These are phyloP conservation scores for Rubia tinctorum DNA, from an alignment of 305 asterid species.

Conservation along the genomic window DNA sequence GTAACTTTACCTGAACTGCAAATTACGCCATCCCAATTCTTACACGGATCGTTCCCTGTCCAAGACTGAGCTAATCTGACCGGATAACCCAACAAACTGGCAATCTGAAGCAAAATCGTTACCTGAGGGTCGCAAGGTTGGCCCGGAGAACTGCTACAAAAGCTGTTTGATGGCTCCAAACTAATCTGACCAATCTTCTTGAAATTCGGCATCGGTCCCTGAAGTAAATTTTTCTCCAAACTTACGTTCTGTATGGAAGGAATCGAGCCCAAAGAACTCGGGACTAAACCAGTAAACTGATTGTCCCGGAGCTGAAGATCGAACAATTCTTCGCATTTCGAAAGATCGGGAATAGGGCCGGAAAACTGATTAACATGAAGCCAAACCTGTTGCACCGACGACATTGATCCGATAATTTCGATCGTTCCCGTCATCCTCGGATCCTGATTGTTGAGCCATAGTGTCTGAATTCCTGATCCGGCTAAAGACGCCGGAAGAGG, in stretches of 20 bases:
- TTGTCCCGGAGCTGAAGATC: constrained; percentile 73
- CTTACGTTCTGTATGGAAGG: constrained; percentile 35
- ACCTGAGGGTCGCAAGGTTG: constrained; percentile 79
- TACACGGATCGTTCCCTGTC: constrained; percentile 73
- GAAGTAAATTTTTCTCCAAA: constrained; percentile 63
- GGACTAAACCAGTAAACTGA: constrained; percentile 61
- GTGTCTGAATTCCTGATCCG: constrained; percentile 43
- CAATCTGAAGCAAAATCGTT: constrained; percentile 46
- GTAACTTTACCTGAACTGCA: constrained; percentile 56
- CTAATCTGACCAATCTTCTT: constrained; percentile 30
- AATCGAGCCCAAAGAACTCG: constrained; percentile 47
- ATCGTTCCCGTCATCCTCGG: constrained; percentile 55
- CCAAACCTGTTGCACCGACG: constrained; percentile 44
- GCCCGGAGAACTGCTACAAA: constrained; percentile 48
- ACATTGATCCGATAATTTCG: constrained; percentile 53
- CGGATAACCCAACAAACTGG: constrained; percentile 54
- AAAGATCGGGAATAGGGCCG: constrained; percentile 80
- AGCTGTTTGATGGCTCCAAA: constrained; percentile 46
- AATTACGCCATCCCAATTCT: constrained; percentile 48
- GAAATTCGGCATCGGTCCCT: constrained; percentile 74
- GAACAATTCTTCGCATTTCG: constrained; percentile 35
- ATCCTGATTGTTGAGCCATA: constrained; percentile 73
- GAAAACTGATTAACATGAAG: constrained; percentile 59
- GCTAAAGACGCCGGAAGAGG: constrained; percentile 52
- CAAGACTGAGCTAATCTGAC: constrained; percentile 51